Evolutionary conservation across 1,284 basidiomycete genomes (phyloP), one percentile per base, ranked within the genome.

Genomic region (Singerocomus rubriflavus): DNA sequence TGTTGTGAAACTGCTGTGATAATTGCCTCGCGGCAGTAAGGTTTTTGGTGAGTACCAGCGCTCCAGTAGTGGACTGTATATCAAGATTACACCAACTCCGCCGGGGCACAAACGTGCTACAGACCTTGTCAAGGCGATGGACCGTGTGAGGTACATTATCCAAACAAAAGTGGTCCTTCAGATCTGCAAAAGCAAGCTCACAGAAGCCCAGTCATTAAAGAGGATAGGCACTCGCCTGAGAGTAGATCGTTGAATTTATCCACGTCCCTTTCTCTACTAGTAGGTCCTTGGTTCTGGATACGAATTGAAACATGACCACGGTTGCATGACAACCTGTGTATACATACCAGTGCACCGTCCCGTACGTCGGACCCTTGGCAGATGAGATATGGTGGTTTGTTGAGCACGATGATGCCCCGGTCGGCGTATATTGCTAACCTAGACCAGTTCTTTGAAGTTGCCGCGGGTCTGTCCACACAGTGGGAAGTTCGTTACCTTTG

Each of bases 111-210:
- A 44, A 40, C 11, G 34, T 29, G 48, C 11, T 13, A 52, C 62
- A 17, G 45, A 81, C 85, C 72, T 84, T 85, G 71, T 88, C 86
- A 9, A 88, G 73, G 9, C 86, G 76, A 61, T 88, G 86, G 13
- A 86, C 76, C 4, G 79, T 71, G 48, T 71, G 72, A 9, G 78
- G 81, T 10, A 62, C 54, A 17, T 58, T 57, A 13, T 63, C 51
- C 30, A 82, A 61, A 6, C 57, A 54, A 32, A 79, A 67, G 31
- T 61, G 52, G 14, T 57, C 44, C 39, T 68, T 70, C 32, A 81
- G 52, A 43, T 70, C 81, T 84, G 44, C 14, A 33, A 42, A 40
- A 9, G 34, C 17, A 41, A 25, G 31, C 8, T 51, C 37, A 35
- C 33, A 4, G 34, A 4, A 6, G 34, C 31, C 40, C 30, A 16